phyloP scores from a whole-genome alignment of 129 eudicot genomes.

The Rutidosis leptorrhynchoides region DNA sequence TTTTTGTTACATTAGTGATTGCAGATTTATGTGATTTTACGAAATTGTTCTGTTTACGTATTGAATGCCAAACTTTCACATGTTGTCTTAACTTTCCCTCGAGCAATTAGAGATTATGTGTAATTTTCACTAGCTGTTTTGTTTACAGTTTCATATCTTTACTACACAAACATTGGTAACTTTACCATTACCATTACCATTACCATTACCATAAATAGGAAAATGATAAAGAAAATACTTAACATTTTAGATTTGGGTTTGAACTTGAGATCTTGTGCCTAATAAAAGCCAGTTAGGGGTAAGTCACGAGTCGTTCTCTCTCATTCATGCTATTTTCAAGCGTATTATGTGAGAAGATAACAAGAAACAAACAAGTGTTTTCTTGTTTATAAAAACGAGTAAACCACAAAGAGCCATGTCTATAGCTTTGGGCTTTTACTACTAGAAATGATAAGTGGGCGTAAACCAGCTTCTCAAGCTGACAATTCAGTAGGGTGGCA shows the following conservation, averaged over 20 bases:
- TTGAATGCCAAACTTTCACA: too few relatives aligned
- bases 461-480: constrained; percentile 77
- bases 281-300: not conserved
- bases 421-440: constrained; percentile 92
- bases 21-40: not conserved
- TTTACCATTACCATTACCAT: not conserved
- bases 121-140: too few relatives aligned
- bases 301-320: not conserved
- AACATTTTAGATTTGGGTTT: not conserved
- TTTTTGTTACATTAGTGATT: not conserved
- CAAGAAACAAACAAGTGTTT: not conserved
- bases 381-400: constrained; percentile 87
- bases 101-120: not conserved
- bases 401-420: constrained; percentile 90
- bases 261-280: not conserved
- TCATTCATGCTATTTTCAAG: not conserved
- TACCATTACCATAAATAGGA: not conserved
- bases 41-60: not conserved
- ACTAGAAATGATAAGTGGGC: constrained; percentile 75
- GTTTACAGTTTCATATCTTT: not conserved
- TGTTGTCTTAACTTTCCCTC: too few relatives aligned
- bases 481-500: constrained; percentile 89
- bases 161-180: not conserved
- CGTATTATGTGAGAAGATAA: not conserved
- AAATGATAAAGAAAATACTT: not conserved